Conservation (phyloP, 345 rosid genomes). For the Eucalyptus pumila region DNA sequence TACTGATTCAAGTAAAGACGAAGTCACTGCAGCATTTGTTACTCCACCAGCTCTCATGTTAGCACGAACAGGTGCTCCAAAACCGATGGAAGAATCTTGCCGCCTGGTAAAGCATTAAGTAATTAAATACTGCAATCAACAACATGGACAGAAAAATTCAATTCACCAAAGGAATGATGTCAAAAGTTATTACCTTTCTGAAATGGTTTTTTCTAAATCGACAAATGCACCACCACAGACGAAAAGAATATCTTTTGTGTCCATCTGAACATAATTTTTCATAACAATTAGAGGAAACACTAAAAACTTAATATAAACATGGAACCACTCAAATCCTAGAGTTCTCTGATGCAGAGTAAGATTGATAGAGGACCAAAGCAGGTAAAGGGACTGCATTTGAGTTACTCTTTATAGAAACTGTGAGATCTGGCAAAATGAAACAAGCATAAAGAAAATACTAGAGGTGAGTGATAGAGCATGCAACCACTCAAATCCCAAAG, state of each 20-base stretch:
- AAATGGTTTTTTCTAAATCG: conserved; percentile 88
- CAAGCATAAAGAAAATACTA: neutral
- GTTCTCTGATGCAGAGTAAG: neutral
- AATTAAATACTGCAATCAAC: neutral
- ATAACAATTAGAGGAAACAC: neutral
- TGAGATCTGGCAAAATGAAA: neutral
- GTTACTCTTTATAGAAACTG: neutral
- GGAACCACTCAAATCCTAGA: neutral
- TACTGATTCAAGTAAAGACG: conserved; percentile 86
- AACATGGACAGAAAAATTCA: neutral
- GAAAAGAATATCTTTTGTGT: conserved; percentile 91
- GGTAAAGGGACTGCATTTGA: neutral
- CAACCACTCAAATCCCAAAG: neutral
- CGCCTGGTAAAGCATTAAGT: conserved; percentile 31
- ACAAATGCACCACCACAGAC: conserved; percentile 96
- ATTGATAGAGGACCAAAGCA: neutral
- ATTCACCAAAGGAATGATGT: neutral
- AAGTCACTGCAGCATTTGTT: conserved; percentile 58
- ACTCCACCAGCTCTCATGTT: conserved; percentile 75
- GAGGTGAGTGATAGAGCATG: neutral
- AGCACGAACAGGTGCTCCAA: conserved; percentile 98
- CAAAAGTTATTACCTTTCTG: conserved; percentile 53
- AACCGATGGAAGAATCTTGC: conserved; percentile 93
- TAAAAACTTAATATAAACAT: neutral
- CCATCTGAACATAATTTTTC: conserved; percentile 39